phyloP scores from a whole-genome alignment of 192 early-diverging fungal genomes.

The Coemansia sp. region DNA sequence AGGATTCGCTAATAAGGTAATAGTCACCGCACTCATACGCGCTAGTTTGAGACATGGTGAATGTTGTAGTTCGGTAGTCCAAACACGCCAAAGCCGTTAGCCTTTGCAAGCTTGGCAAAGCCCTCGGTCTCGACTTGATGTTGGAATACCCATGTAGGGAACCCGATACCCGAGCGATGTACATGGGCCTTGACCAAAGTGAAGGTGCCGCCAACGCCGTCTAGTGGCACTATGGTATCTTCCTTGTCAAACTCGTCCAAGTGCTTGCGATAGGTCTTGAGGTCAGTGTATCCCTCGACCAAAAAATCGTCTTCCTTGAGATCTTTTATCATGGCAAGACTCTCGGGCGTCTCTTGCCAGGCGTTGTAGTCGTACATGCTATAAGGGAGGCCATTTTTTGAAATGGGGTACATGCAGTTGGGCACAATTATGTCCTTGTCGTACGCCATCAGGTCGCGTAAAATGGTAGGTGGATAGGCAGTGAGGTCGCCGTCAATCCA shows the following conservation, averaged over 20 bases:
- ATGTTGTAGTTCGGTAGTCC: slow-evolving; percentile 67
- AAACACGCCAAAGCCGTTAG: slow-evolving; percentile 61
- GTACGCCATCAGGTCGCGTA: slow-evolving; percentile 63
- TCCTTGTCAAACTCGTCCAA: slow-evolving; percentile 46
- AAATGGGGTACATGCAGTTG: slow-evolving; percentile 55
- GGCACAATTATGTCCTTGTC: slow-evolving; percentile 73
- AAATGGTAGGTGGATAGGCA: slow-evolving; percentile 62
- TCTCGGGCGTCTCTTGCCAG: slow-evolving; percentile 66
- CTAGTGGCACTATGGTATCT: slow-evolving; percentile 58
- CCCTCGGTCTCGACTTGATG: slow-evolving; percentile 77
- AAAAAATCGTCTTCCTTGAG: slow-evolving; percentile 44
- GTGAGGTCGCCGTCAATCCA: slow-evolving; percentile 75
- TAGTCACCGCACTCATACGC: background rate
- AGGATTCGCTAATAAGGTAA: background rate
- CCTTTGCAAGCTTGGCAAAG: slow-evolving; percentile 71
- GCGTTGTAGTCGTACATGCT: slow-evolving; percentile 69
- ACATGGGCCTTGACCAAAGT: slow-evolving; percentile 66
- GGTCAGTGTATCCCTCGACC: slow-evolving; percentile 47
- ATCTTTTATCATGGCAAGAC: slow-evolving; percentile 48
- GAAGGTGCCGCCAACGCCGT: slow-evolving; percentile 72
- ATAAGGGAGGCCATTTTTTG: slow-evolving; percentile 52
- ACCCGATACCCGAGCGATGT: slow-evolving; percentile 68
- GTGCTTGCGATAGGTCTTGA: slow-evolving; percentile 47
- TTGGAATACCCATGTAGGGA: slow-evolving; percentile 63
- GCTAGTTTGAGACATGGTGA: slow-evolving; percentile 54